phyloP scores from a whole-genome alignment of 305 asterid species.

The Salvia sclarea region DNA sequence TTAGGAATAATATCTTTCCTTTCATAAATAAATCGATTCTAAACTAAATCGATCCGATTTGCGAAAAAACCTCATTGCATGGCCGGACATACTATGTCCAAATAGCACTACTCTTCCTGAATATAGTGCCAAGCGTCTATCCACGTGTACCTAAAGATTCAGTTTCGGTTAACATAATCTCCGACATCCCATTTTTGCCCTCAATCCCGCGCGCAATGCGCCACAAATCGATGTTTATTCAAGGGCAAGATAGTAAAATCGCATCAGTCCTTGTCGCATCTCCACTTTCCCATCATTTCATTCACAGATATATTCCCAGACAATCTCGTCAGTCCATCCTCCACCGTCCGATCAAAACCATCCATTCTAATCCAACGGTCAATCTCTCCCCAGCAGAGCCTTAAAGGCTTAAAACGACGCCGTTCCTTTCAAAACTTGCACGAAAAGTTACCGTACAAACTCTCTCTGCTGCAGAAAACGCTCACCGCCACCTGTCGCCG shows the following conservation, averaged over 20 bases:
- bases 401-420: conserved; percentile 25
- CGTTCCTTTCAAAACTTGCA: conserved; percentile 30
- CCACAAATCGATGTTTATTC: neutral
- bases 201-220: neutral
- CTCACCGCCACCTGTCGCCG: conserved; percentile 34
- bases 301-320: conserved; percentile 26
- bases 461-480: conserved; percentile 32
- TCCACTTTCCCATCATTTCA: neutral
- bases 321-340: conserved; percentile 37
- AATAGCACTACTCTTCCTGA: too few relatives aligned
- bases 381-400: neutral
- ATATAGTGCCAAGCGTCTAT: neutral
- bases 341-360: conserved; percentile 26
- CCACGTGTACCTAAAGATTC: conserved; percentile 10
- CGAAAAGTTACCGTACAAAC: conserved; percentile 33
- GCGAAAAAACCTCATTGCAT: too few relatives aligned
- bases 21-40: too few relatives aligned
- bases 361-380: conserved; percentile 33
- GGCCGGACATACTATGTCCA: too few relatives aligned
- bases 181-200: neutral
- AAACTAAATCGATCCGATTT: too few relatives aligned
- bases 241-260: neutral
- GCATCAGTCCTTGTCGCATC: neutral
- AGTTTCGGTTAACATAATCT: too few relatives aligned
- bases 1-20: too few relatives aligned